phyloP scores from a whole-genome alignment of 2,329 filamentous ascomycete genomes.

The Fusarium lateritium region DNA sequence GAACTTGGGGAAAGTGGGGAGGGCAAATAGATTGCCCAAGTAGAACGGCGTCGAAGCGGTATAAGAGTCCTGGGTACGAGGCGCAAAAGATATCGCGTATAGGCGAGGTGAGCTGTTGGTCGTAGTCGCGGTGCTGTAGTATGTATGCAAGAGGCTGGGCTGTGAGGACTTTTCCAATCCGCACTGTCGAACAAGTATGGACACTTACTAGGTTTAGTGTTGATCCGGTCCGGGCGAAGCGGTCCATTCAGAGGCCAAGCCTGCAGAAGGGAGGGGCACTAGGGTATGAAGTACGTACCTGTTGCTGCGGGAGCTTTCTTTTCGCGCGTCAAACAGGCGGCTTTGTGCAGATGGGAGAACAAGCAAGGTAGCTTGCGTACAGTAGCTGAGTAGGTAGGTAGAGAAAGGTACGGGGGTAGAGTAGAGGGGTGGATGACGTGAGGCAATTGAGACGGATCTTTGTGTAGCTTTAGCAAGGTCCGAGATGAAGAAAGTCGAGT shows the following conservation, averaged over 20 bases:
- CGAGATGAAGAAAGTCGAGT: neutral
- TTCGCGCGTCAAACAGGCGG: constrained; percentile 24
- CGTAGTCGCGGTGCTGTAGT: constrained; percentile 43
- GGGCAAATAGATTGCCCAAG: constrained; percentile 34
- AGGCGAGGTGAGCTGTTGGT: constrained; percentile 43
- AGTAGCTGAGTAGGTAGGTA: neutral
- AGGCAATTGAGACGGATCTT: constrained; percentile 11
- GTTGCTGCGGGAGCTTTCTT: constrained; percentile 30
- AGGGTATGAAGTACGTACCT: constrained; percentile 38
- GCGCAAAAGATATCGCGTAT: constrained; percentile 41
- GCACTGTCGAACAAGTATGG: constrained; percentile 56
- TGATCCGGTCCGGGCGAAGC: constrained; percentile 55
- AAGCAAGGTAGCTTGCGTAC: constrained; percentile 27
- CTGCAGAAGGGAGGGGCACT: constrained; percentile 33
- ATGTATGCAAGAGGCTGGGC: constrained; percentile 54
- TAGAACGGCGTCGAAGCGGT: constrained; percentile 20
- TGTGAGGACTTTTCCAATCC: constrained; percentile 61
- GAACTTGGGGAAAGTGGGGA: constrained; percentile 48
- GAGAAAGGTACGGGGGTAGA: constrained; percentile 24
- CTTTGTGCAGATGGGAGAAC: constrained; percentile 33
- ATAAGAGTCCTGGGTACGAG: constrained; percentile 22
- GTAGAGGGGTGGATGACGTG: constrained; percentile 18
- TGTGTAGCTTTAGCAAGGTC: constrained; percentile 14
- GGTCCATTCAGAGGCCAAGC: constrained; percentile 50
- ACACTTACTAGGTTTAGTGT: constrained; percentile 58